These are phyloP conservation scores for Fusarium haematococcum DNA, from an alignment of 2,329 filamentous ascomycete species.

Conservation along the genomic window DNA sequence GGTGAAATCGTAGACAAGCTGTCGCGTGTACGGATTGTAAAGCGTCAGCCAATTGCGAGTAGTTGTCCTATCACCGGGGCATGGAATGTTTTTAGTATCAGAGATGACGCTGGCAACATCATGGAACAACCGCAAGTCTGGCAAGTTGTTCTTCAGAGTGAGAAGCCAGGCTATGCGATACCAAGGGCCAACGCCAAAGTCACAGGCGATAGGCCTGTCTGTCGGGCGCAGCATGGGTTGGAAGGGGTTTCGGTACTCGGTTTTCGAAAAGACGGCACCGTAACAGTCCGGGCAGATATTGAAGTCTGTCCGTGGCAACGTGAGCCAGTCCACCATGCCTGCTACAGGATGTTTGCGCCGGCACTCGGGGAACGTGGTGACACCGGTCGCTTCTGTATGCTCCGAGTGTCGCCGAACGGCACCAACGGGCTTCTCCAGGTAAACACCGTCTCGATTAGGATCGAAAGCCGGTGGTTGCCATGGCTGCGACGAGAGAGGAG, in stretches of 20 bases:
- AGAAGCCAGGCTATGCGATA: conserved; percentile 87
- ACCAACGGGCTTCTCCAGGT: conserved; percentile 55
- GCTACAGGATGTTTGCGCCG: conserved; percentile 71
- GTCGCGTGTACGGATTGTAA: conserved; percentile 73
- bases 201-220: conserved; percentile 74
- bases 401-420: conserved; percentile 68
- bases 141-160: conserved; percentile 75
- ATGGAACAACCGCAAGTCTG: conserved; percentile 76
- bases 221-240: conserved; percentile 66
- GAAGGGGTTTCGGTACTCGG: conserved; percentile 76
- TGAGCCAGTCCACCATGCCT: conserved; percentile 83
- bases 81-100: conserved; percentile 66
- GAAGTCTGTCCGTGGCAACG: conserved; percentile 77
- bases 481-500: conserved; percentile 42
- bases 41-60: conserved; percentile 81
- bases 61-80: conserved; percentile 65
- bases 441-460: conserved; percentile 50
- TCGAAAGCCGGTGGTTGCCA: conserved; percentile 63
- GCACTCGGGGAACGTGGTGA: conserved; percentile 73
- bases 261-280: conserved; percentile 73
- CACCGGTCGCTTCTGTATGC: conserved; percentile 38
- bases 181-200: conserved; percentile 83
- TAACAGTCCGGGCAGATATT: conserved; percentile 88
- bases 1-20: conserved; percentile 76
- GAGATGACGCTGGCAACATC: conserved; percentile 70